Evolutionary conservation across 2,329 filamentous ascomycete genomes (phyloP).

Genomic region (Diaporthe vexans): DNA sequence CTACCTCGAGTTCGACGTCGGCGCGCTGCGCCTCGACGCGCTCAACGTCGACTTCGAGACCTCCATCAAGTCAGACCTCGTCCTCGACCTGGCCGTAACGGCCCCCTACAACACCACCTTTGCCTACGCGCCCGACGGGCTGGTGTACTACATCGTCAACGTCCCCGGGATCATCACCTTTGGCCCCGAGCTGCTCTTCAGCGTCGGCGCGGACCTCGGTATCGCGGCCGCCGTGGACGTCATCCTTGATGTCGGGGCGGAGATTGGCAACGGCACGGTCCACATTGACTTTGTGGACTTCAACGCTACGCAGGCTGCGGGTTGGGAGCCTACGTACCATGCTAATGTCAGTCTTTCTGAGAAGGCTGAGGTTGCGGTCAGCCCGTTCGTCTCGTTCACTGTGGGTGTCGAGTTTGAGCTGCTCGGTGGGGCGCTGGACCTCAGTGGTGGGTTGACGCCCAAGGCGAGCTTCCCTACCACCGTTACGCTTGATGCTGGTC

Average conservation of each 20-base stretch:
- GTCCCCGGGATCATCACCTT: slow-evolving; percentile 56
- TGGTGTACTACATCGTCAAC: slow-evolving; percentile 54
- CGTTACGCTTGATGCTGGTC: slow-evolving; percentile 44
- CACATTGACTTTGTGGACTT: slow-evolving; percentile 49
- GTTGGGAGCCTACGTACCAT: slow-evolving; percentile 44
- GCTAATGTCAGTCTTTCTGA: slow-evolving; percentile 43
- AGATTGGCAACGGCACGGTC: slow-evolving; percentile 45
- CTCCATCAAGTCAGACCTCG: slow-evolving; percentile 53
- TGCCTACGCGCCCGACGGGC: slow-evolving; percentile 53
- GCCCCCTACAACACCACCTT: slow-evolving; percentile 52
- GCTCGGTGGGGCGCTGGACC: slow-evolving; percentile 46
- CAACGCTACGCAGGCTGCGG: slow-evolving; percentile 26
- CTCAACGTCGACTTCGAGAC: slow-evolving; percentile 60
- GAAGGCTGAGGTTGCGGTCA: slow-evolving; percentile 44
- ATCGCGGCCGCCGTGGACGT: slow-evolving; percentile 48
- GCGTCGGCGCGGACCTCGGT: slow-evolving; percentile 54
- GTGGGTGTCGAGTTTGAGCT: slow-evolving; percentile 46
- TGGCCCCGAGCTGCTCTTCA: slow-evolving; percentile 52
- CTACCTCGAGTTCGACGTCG: slow-evolving; percentile 57
- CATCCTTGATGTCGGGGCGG: slow-evolving; percentile 43
- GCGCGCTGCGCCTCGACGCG: slow-evolving; percentile 50
- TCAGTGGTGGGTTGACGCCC: slow-evolving; percentile 48
- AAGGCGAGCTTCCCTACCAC: slow-evolving; percentile 47
- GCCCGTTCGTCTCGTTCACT: slow-evolving; percentile 45
- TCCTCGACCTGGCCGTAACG: slow-evolving; percentile 52